Conservation (phyloP, 768 basidiomycete species). For the Kwoniella dendrophila region DNA sequence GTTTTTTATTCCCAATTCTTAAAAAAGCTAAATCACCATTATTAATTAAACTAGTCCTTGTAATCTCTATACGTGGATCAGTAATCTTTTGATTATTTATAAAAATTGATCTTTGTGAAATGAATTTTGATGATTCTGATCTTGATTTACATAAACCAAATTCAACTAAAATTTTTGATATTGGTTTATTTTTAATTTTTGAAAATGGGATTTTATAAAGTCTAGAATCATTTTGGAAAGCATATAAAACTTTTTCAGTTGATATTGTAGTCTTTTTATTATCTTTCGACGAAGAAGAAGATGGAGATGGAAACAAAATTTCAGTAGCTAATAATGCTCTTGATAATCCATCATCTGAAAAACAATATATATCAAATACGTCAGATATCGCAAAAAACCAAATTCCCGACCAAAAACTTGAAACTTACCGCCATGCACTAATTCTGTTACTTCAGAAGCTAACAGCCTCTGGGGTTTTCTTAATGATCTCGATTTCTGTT, state of each 20-base stretch:
- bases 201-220: slow-evolving; percentile 61
- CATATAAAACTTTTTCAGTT: slow-evolving; percentile 64
- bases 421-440: slow-evolving; percentile 64
- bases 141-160: slow-evolving; percentile 67
- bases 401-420: background rate
- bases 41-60: slow-evolving; percentile 62
- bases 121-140: slow-evolving; percentile 70
- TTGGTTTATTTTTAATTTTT: slow-evolving; percentile 62
- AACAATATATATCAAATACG: too few relatives aligned
- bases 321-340: slow-evolving; percentile 56
- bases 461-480: slow-evolving; percentile 62
- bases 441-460: slow-evolving; percentile 65
- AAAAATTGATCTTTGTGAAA: slow-evolving; percentile 70
- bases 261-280: slow-evolving; percentile 55
- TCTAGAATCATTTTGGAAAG: slow-evolving; percentile 69
- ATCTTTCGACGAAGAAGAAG: slow-evolving; percentile 17
- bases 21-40: slow-evolving; percentile 67
- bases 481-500: slow-evolving; percentile 10
- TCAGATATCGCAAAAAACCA: background rate
- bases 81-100: slow-evolving; percentile 67
- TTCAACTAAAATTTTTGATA: slow-evolving; percentile 67
- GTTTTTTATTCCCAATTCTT: slow-evolving; percentile 73
- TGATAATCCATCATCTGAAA: background rate
- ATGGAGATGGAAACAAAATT: slow-evolving; percentile 59
- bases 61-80: slow-evolving; percentile 60